phyloP scores from a whole-genome alignment of 2,329 filamentous ascomycete genomes.

The Zarea fungicola region DNA sequence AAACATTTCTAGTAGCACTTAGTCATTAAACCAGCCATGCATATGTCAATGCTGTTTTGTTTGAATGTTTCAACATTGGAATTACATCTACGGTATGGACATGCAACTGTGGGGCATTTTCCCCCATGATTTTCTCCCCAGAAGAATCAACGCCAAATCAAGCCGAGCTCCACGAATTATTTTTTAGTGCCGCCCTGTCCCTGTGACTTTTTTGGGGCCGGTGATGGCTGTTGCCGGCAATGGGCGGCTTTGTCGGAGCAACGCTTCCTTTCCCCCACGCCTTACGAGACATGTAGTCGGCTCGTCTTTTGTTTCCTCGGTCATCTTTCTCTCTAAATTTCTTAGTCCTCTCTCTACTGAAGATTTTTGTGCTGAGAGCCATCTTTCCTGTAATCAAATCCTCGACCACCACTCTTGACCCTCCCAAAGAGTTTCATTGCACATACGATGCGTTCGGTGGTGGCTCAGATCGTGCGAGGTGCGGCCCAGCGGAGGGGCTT shows the following conservation, averaged over 20 bases:
- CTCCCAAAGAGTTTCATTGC: neutral
- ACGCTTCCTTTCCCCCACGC: constrained; percentile 16
- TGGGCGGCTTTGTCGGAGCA: constrained; percentile 28
- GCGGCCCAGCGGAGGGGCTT: constrained; percentile 42
- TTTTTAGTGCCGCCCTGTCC: neutral
- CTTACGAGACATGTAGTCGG: constrained; percentile 10
- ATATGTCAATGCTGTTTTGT: no score
- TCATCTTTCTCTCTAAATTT: neutral
- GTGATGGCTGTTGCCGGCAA: constrained; percentile 24
- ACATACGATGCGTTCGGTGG: constrained; percentile 12
- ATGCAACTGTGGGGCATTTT: no score
- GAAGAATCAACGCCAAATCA: no score
- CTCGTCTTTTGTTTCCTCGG: neutral
- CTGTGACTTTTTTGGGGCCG: no score
- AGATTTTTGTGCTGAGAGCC: neutral
- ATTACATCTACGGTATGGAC: no score
- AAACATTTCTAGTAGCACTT: no score
- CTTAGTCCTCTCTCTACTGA: neutral
- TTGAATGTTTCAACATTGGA: no score
- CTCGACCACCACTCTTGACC: neutral
- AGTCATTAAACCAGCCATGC: no score
- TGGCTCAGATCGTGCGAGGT: constrained; percentile 14
- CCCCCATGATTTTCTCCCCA: no score
- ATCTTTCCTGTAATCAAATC: neutral
- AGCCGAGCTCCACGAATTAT: neutral